A percentile compares a stretch with the other conserved stretches of the same genome.
These are phyloP conservation scores for Gossypium anomalum DNA, from an alignment of 345 rosid genomes.

Conservation along the genomic window DNA sequence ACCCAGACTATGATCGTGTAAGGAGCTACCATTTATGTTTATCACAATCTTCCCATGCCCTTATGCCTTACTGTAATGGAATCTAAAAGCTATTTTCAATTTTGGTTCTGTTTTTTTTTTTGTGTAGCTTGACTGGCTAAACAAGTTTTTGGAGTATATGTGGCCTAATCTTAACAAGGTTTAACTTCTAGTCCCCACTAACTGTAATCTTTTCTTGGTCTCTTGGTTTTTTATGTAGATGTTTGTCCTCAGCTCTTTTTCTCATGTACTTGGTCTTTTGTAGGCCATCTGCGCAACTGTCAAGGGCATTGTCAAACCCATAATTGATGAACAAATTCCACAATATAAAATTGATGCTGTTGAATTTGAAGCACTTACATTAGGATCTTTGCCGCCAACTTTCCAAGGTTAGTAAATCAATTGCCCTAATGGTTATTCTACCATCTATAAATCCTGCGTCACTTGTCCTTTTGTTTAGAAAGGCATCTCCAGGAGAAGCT, in stretches of 20 bases:
- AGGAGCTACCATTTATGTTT: constrained; percentile 20
- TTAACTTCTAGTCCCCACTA: constrained; percentile 12
- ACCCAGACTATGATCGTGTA: constrained; percentile 91
- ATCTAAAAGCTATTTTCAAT: constrained; percentile 5
- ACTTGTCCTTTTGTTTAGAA: background rate
- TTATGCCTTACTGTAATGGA: background rate
- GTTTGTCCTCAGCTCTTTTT: constrained; percentile 6
- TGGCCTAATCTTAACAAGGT: constrained; percentile 99
- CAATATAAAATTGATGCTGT: constrained; percentile 92
- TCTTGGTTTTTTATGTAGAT: constrained; percentile 7
- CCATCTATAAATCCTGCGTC: background rate
- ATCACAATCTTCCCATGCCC: constrained; percentile 7
- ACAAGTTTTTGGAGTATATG: constrained; percentile 66
- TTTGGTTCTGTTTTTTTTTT: background rate
- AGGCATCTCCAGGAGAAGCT: background rate
- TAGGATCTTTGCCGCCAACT: constrained; percentile 88
- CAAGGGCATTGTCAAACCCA: constrained; percentile 62
- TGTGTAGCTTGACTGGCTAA: constrained; percentile 77
- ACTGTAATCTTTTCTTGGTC: background rate
- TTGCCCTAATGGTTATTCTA: background rate
- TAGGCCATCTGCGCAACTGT: constrained; percentile 90
- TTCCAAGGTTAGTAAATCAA: constrained; percentile 55
- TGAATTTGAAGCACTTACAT: constrained; percentile 75
- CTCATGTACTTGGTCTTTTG: background rate
- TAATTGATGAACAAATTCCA: constrained; percentile 88